Conservation (phyloP, 192 early-diverging fungal species). For the Entomortierella chlamydospora region DNA sequence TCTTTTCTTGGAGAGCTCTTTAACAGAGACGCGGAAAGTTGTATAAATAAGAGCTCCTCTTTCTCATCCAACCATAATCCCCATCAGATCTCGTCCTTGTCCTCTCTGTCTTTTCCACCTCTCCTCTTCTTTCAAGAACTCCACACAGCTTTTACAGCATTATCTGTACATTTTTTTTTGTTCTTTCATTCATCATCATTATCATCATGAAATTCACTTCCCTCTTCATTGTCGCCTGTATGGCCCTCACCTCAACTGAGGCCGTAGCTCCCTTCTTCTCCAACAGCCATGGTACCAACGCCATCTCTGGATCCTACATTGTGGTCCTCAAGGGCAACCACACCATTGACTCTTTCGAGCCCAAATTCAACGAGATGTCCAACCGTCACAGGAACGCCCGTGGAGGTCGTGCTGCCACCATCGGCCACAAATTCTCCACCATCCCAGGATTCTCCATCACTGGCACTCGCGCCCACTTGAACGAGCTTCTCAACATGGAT, state of each 20-base stretch:
- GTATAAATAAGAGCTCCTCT: too few species aligned
- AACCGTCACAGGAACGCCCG: constrained; percentile 11
- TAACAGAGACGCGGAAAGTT: too few species aligned
- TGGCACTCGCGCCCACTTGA: constrained; percentile 10
- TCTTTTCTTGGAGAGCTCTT: too few species aligned
- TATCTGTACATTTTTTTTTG: too few species aligned
- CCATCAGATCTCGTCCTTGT: too few species aligned
- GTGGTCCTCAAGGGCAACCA: constrained; percentile 68
- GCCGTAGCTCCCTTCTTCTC: constrained; percentile 22
- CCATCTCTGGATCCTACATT: constrained; percentile 69
- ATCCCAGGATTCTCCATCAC: constrained; percentile 55
- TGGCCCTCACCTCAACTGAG: constrained; percentile 26
- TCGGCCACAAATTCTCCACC: constrained; percentile 17
- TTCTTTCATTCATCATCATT: too few species aligned
- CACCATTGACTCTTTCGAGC: constrained; percentile 13
- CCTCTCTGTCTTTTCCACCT: too few species aligned
- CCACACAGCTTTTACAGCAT: too few species aligned
- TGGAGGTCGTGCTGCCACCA: neutral
- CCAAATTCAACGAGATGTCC: constrained; percentile 54
- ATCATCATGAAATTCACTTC: constrained; percentile 43
- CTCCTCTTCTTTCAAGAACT: too few species aligned
- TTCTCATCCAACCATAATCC: too few species aligned
- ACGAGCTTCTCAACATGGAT: constrained; percentile 14
- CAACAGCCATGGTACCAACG: constrained; percentile 53
- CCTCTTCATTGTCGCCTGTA: constrained; percentile 41